Evolutionary conservation across 108 stramenopile species (phyloP).

Genomic region (Fistulifera solaris): DNA sequence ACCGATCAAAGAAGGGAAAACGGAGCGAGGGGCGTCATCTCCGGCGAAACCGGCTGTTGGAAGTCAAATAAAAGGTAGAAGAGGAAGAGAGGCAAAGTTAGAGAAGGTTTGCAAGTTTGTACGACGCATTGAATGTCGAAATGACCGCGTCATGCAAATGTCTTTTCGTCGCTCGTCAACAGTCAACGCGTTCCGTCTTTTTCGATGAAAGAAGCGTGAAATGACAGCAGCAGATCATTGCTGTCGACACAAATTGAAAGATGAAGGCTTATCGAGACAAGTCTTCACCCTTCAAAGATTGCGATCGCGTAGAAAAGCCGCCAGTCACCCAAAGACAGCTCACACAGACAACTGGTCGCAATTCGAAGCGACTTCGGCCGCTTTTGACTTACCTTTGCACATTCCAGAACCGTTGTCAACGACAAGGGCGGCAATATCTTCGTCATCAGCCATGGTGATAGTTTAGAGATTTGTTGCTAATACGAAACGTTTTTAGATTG

Average conservation of each 20-base stretch:
- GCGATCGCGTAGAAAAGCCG: too few relatives aligned
- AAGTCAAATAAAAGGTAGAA: slow-evolving; percentile 8
- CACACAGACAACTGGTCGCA: neutral
- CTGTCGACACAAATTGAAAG: too few relatives aligned
- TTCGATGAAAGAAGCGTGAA: too few relatives aligned
- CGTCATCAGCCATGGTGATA: slow-evolving; percentile 83
- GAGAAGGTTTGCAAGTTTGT: too few relatives aligned
- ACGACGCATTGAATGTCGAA: slow-evolving; percentile 1
- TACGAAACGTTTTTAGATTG: neutral
- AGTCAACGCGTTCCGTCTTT: too few relatives aligned
- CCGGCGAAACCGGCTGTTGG: slow-evolving; percentile 86
- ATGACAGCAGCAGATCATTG: too few relatives aligned
- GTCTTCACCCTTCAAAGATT: too few relatives aligned
- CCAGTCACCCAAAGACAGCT: too few relatives aligned
- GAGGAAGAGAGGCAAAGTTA: slow-evolving; percentile 1
- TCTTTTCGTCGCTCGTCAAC: too few relatives aligned
- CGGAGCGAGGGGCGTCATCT: slow-evolving; percentile 93
- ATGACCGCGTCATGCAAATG: neutral
- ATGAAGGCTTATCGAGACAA: slow-evolving; percentile 1
- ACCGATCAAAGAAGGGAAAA: slow-evolving; percentile 95
- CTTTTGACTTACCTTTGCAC: slow-evolving; percentile 78
- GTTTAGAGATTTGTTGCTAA: slow-evolving; percentile 2
- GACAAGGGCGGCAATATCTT: slow-evolving; percentile 95
- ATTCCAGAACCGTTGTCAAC: slow-evolving; percentile 96
- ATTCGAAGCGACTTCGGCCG: neutral